These are phyloP conservation scores for Entoloma clypeatum DNA, from an alignment of 1,284 basidiomycete species.

Conservation along the genomic window DNA sequence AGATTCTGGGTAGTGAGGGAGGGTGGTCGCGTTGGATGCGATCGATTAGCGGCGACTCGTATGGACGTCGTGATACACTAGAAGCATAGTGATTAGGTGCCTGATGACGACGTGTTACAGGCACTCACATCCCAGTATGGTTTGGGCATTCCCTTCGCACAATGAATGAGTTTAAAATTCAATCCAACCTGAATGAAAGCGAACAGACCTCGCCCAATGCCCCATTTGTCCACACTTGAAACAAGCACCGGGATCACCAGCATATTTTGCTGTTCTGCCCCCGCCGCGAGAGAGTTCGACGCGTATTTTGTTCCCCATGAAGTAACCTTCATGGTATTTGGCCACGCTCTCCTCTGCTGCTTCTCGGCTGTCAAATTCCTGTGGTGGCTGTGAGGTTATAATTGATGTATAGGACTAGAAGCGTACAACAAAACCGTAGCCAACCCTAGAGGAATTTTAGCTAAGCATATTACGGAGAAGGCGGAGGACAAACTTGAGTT, in stretches of 20 bases:
- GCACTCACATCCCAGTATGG: constrained; percentile 40
- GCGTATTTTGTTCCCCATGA: constrained; percentile 86
- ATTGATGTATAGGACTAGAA: constrained; percentile 1
- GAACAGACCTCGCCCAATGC: constrained; percentile 77
- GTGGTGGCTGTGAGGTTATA: constrained; percentile 7
- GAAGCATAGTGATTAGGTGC: constrained; percentile 2
- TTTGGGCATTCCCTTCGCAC: constrained; percentile 68
- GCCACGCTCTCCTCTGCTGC: constrained; percentile 81
- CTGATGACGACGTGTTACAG: background rate
- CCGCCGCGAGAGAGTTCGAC: constrained; percentile 82
- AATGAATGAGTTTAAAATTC: background rate
- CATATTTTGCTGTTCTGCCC: constrained; percentile 71
- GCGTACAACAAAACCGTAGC: constrained; percentile 82
- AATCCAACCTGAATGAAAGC: background rate
- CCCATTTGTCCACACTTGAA: constrained; percentile 80
- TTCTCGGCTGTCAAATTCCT: constrained; percentile 79
- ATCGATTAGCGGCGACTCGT: constrained; percentile 52
- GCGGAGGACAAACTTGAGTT: constrained; percentile 66
- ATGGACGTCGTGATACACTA: constrained; percentile 31
- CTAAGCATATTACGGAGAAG: constrained; percentile 11
- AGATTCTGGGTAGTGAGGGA: constrained; percentile 34
- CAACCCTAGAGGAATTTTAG: constrained; percentile 45
- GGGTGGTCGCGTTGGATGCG: constrained; percentile 53
- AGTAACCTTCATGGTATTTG: constrained; percentile 81
- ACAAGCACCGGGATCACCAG: constrained; percentile 77